A percentile compares a stretch with the other conserved stretches of the same genome.
These are phyloP conservation scores for Pythium diclinum DNA, from an alignment of 352 stramenopile genomes.

Conservation along the genomic window DNA sequence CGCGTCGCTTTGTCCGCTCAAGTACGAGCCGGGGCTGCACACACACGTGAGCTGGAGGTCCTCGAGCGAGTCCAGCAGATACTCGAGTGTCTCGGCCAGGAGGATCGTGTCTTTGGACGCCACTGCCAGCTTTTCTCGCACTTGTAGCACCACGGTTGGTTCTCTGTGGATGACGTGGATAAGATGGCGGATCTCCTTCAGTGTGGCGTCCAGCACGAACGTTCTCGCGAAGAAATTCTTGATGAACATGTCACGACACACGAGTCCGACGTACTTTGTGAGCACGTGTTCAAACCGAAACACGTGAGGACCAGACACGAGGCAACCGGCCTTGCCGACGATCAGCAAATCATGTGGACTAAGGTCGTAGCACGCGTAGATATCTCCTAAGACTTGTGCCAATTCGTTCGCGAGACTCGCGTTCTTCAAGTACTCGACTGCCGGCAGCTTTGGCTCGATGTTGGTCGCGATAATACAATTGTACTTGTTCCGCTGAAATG, in stretches of 20 bases:
- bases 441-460: slow-evolving; percentile 94
- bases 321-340: slow-evolving; percentile 91
- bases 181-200: slow-evolving; percentile 92
- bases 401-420: slow-evolving; percentile 96
- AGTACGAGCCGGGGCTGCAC: slow-evolving; percentile 15
- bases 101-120: slow-evolving; percentile 95
- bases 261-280: slow-evolving; percentile 94
- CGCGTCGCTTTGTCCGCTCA: slow-evolving; percentile 23
- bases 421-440: slow-evolving; percentile 93
- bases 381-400: slow-evolving; percentile 93
- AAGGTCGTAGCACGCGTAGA: slow-evolving; percentile 93
- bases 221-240: slow-evolving; percentile 97
- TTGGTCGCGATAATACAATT: slow-evolving; percentile 97
- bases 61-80: slow-evolving; percentile 94
- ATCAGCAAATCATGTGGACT: slow-evolving; percentile 93
- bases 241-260: slow-evolving; percentile 96
- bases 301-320: slow-evolving; percentile 95
- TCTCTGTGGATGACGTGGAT: slow-evolving; percentile 88
- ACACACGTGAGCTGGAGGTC: slow-evolving; percentile 69
- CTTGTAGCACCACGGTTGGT: slow-evolving; percentile 75
- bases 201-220: slow-evolving; percentile 94
- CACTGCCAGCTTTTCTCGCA: slow-evolving; percentile 90
- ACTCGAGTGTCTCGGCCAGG: slow-evolving; percentile 95
- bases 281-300: slow-evolving; percentile 94
- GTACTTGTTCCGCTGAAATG: slow-evolving; percentile 95